Base-by-base conservation (phyloP, 805 yeast species). In the Saturnispora silvae region DNA sequence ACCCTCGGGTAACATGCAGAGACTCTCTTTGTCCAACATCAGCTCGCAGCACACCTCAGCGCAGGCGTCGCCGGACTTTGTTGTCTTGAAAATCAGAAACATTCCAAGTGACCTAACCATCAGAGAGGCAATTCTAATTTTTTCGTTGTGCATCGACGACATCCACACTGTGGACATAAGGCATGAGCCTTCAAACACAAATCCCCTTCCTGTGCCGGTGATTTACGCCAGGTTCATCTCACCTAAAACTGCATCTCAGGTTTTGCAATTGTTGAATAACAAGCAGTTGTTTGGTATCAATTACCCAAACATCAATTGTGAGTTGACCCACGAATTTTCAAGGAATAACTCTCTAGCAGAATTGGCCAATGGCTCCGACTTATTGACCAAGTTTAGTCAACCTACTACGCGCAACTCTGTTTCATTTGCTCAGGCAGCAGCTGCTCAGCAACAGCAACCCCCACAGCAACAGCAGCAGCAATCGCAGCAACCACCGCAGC, bases 81-180 rank as follows among this genome's bases (percentile, higher is more conserved):
- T 37, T 5, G 40, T 52, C 19, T 42, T 75, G 31, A 65, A 61
- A 42, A 51, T 81, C 35, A 62, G 63, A 46, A 78, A 77, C 49
- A 51, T 78, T 10, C 92, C 94, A 7, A 46, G 57, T 4, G 85
- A 81, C 56, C 61, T 81, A 20, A 56, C 81, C 2, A 45, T 66
- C 25, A 68, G 92, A 53, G 94, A 81, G 54, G 77, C 82, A 2
- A 64, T 70, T 34, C 63, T 78, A 13, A 66, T 81, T 6, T 81
- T 81, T 52, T 70, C 89, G 5, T 59, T 81, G 38, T 81, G 83
- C n/a, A 59, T 65, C 43, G 84, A 78, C 46, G 78, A 77, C 33
- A 45, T 67, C 25, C 32, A 54, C 49, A 47, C 59, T 60, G 49
- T 71, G 25, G 59, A 57, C 40, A 46, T 57, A 16, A 45, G 50